Conservation (phyloP, 768 basidiomycete species). For the Tulasnella sp. region DNA sequence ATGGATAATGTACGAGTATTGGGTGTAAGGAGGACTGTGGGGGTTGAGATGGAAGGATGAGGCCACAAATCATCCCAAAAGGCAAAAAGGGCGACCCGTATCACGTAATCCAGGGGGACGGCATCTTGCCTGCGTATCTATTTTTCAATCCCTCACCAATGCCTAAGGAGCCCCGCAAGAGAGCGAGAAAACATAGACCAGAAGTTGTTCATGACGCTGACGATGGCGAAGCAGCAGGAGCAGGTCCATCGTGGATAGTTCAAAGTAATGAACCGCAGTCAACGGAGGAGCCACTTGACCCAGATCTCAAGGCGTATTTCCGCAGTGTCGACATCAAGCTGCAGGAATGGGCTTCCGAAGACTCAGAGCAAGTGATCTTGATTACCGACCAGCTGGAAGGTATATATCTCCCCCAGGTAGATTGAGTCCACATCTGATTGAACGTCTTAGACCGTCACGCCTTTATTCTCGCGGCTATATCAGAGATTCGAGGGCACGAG, state of each 20-base stretch:
- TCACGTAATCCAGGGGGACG: too few relatives aligned
- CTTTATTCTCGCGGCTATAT: conserved; percentile 72
- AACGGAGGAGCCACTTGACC: conserved; percentile 83
- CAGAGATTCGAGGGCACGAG: conserved; percentile 81
- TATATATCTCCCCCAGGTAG: conserved; percentile 39
- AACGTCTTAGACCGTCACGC: conserved; percentile 49
- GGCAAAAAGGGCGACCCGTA: too few relatives aligned
- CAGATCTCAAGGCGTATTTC: conserved; percentile 89
- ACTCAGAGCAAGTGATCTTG: conserved; percentile 32
- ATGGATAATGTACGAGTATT: too few relatives aligned
- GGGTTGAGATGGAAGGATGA: too few relatives aligned
- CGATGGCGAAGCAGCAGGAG: conserved; percentile 19
- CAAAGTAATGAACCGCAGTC: conserved; percentile 31
- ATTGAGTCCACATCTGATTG: not conserved
- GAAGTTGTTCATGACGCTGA: not conserved
- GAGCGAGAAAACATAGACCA: conserved; percentile 16
- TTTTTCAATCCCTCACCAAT: not conserved
- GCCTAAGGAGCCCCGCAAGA: conserved; percentile 15
- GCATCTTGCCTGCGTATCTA: too few relatives aligned
- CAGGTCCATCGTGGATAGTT: conserved; percentile 64
- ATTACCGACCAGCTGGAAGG: conserved; percentile 32
- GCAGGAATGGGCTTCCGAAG: conserved; percentile 66
- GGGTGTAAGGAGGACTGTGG: too few relatives aligned
- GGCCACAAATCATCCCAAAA: too few relatives aligned
- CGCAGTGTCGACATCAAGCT: conserved; percentile 80